phyloP scores from a whole-genome alignment of 2,329 filamentous ascomycete genomes.

The Akanthomyces dipterigenus region DNA sequence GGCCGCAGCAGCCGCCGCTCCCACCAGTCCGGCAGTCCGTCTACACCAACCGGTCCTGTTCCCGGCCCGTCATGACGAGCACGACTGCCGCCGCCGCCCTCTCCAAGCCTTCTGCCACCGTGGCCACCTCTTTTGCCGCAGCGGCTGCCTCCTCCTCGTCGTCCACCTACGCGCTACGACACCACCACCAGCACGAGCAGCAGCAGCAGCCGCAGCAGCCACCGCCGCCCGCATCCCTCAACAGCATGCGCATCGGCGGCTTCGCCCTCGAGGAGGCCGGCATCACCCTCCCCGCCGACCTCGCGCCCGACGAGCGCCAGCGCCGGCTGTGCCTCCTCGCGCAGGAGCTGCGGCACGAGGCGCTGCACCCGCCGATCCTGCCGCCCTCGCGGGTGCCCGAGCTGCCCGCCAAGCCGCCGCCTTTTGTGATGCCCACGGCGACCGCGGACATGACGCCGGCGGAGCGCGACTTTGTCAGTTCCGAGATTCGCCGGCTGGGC shows the following conservation, averaged over 20 bases:
- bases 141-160: too few relatives aligned
- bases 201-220: too few relatives aligned
- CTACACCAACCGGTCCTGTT: not conserved
- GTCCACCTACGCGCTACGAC: too few relatives aligned
- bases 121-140: not conserved
- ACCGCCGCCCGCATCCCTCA: not conserved
- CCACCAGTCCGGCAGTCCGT: not conserved
- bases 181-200: too few relatives aligned
- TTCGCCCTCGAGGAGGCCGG: slow-evolving; percentile 16
- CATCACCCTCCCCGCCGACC: slow-evolving; percentile 17
- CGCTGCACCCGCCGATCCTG: slow-evolving; percentile 21
- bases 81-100: not conserved
- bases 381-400: slow-evolving; percentile 21
- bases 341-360: slow-evolving; percentile 19
- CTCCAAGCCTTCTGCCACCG: not conserved
- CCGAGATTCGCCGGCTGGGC: slow-evolving; percentile 12
- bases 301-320: slow-evolving; percentile 15
- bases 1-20: not conserved
- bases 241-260: slow-evolving; percentile 13
- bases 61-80: not conserved
- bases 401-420: slow-evolving; percentile 21
- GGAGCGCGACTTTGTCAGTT: slow-evolving; percentile 9
- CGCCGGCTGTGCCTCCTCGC: slow-evolving; percentile 17
- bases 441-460: slow-evolving; percentile 2
- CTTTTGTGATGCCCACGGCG: slow-evolving; percentile 17